Evolutionary conservation across 2,329 filamentous ascomycete species (phyloP).

Genomic region (Cladosporium sp.): DNA sequence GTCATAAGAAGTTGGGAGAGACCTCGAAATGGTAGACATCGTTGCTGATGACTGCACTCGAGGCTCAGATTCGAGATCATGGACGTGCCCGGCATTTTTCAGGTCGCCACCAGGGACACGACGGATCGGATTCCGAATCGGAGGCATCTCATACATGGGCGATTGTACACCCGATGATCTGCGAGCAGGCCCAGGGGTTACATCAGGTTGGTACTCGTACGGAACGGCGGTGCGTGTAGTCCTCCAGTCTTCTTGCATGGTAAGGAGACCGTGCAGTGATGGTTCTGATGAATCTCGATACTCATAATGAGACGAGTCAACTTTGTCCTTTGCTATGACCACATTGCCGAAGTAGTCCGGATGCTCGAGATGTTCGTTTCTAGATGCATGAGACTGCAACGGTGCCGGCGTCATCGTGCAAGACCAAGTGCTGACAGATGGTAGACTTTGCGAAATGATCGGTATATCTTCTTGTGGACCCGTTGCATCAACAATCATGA

Average conservation of each 20-base stretch:
- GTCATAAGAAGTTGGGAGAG: slow-evolving; percentile 24
- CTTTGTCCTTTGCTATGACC: neutral
- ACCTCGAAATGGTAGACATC: slow-evolving; percentile 28
- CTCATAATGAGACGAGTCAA: neutral
- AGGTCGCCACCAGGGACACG: slow-evolving; percentile 53
- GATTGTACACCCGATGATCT: slow-evolving; percentile 47
- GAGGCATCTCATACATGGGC: slow-evolving; percentile 40
- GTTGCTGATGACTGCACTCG: slow-evolving; percentile 47
- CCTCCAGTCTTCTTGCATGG: slow-evolving; percentile 29
- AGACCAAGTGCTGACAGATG: slow-evolving; percentile 33
- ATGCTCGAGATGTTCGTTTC: slow-evolving; percentile 19
- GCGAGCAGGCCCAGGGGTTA: slow-evolving; percentile 19
- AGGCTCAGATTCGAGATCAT: slow-evolving; percentile 46
- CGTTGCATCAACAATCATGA: slow-evolving; percentile 78
- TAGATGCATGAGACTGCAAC: slow-evolving; percentile 28
- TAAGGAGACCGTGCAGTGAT: slow-evolving; percentile 32
- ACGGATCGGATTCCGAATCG: slow-evolving; percentile 41
- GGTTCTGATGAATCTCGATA: slow-evolving; percentile 14
- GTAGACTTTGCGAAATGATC: slow-evolving; percentile 29
- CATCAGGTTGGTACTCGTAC: slow-evolving; percentile 8
- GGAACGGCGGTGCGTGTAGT: slow-evolving; percentile 4
- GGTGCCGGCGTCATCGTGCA: slow-evolving; percentile 32
- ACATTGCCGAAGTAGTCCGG: slow-evolving; percentile 18
- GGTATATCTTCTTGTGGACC: slow-evolving; percentile 50
- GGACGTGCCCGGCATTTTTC: slow-evolving; percentile 49